phyloP scores from a whole-genome alignment of 768 basidiomycete species.

The Mycena indigotica region DNA sequence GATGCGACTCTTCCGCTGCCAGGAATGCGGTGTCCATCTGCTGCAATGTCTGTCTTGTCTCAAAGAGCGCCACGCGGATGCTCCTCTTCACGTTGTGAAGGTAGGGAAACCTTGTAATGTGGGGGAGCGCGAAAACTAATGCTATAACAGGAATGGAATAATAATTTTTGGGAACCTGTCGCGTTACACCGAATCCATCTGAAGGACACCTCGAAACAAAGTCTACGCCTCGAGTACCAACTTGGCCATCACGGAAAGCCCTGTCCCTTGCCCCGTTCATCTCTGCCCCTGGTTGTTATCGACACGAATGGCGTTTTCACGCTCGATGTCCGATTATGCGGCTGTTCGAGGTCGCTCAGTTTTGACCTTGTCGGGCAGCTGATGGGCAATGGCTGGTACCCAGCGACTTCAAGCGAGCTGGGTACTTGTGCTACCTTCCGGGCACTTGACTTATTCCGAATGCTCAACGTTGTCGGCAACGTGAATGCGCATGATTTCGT shows the following conservation, averaged over 20 bases:
- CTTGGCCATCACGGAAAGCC: not conserved
- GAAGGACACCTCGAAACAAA: not conserved
- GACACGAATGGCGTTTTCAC: not conserved
- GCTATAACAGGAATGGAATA: conserved; percentile 5
- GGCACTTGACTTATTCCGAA: conserved; percentile 14
- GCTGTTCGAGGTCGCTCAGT: not conserved
- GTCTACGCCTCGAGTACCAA: not conserved
- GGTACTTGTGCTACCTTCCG: conserved; percentile 13
- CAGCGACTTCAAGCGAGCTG: conserved; percentile 10
- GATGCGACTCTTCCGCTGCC: not conserved
- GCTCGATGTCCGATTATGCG: not conserved
- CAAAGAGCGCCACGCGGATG: not conserved
- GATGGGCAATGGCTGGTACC: conserved; percentile 11
- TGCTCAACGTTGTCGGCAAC: conserved; percentile 17
- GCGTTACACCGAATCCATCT: not conserved
- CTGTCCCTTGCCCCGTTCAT: not conserved
- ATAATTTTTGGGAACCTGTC: not conserved
- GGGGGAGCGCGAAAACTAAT: not conserved
- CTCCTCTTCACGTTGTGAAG: not conserved
- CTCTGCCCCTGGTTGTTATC: not conserved
- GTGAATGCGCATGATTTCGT: conserved; percentile 19
- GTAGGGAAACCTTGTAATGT: not conserved
- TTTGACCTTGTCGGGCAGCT: not conserved
- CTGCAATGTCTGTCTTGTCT: conserved; percentile 1
- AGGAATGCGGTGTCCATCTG: not conserved